phyloP scores from a whole-genome alignment of 257 asterid species.

The Nicotiana noctiflora region DNA sequence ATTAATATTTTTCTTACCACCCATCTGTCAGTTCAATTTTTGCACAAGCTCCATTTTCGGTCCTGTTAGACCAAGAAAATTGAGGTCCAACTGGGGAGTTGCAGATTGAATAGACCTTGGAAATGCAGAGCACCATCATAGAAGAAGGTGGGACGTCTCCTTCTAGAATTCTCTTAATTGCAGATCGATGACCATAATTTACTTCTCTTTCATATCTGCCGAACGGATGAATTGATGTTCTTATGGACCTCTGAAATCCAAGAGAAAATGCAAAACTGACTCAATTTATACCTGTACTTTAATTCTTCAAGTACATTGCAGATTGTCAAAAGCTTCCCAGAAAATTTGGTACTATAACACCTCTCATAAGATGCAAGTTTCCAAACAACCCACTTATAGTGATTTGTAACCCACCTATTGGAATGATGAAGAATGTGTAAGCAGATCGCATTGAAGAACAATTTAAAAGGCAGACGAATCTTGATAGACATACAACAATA shows the following conservation, averaged over 20 bases:
- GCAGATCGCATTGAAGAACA: background rate
- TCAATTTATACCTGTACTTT: slow-evolving; percentile 56
- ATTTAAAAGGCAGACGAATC: background rate
- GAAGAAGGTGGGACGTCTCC: slow-evolving; percentile 85
- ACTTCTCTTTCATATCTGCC: slow-evolving; percentile 89
- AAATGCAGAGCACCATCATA: slow-evolving; percentile 80
- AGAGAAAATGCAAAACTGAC: slow-evolving; percentile 5
- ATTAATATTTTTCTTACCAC: slow-evolving; percentile 56
- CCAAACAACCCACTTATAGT: slow-evolving; percentile 95
- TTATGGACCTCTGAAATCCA: slow-evolving; percentile 11
- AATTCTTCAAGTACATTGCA: slow-evolving; percentile 85
- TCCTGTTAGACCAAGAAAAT: slow-evolving; percentile 25
- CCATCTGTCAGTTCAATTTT: slow-evolving; percentile 88
- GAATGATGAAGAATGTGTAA: slow-evolving; percentile 7
- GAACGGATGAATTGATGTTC: slow-evolving; percentile 15
- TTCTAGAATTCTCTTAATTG: slow-evolving; percentile 72
- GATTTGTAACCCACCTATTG: slow-evolving; percentile 82
- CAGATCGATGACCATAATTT: slow-evolving; percentile 87
- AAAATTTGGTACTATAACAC: slow-evolving; percentile 60
- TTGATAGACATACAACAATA: background rate
- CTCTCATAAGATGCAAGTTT: slow-evolving; percentile 90
- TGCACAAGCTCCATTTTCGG: slow-evolving; percentile 28
- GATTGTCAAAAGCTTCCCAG: slow-evolving; percentile 60
- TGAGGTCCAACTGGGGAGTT: slow-evolving; percentile 33
- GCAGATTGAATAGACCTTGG: slow-evolving; percentile 43